Conservation (phyloP, 805 yeast genomes). For the Starmerella cellae region DNA sequence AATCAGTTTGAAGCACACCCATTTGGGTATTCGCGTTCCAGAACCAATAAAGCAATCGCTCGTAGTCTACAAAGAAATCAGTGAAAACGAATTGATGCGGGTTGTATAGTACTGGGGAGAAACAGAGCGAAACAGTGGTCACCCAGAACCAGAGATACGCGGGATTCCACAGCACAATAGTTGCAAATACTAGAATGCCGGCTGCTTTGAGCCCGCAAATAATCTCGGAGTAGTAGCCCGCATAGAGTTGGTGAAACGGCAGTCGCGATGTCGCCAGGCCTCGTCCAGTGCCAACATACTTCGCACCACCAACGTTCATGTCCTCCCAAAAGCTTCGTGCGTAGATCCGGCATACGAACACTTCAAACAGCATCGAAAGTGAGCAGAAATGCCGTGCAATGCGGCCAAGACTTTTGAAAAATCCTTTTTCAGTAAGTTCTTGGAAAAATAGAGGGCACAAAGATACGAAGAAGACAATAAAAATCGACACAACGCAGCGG, state of each 20-base stretch:
- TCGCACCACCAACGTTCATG: constrained; percentile 65
- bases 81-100: constrained; percentile 88
- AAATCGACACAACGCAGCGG: constrained; percentile 58
- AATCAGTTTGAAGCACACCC: constrained; percentile 32
- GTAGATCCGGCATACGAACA: constrained; percentile 65
- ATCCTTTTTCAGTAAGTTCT: constrained; percentile 62
- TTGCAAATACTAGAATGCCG: constrained; percentile 41
- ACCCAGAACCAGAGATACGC: constrained; percentile 92
- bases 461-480: constrained; percentile 60
- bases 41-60: constrained; percentile 68
- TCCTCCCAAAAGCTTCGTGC: constrained; percentile 58
- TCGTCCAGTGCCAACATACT: constrained; percentile 71
- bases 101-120: constrained; percentile 80
- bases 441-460: constrained; percentile 66
- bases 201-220: constrained; percentile 42
- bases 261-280: constrained; percentile 66
- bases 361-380: constrained; percentile 64
- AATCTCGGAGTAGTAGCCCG: constrained; percentile 51
- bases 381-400: constrained; percentile 55
- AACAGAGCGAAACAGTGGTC: constrained; percentile 63
- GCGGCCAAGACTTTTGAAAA: constrained; percentile 54
- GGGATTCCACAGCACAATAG: constrained; percentile 60
- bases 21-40: constrained; percentile 13
- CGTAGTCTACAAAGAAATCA: constrained; percentile 80
- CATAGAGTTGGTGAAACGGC: constrained; percentile 49